Evolutionary conservation across 1,284 basidiomycete species (phyloP).

Genomic region (Pisolithus thermaeus): DNA sequence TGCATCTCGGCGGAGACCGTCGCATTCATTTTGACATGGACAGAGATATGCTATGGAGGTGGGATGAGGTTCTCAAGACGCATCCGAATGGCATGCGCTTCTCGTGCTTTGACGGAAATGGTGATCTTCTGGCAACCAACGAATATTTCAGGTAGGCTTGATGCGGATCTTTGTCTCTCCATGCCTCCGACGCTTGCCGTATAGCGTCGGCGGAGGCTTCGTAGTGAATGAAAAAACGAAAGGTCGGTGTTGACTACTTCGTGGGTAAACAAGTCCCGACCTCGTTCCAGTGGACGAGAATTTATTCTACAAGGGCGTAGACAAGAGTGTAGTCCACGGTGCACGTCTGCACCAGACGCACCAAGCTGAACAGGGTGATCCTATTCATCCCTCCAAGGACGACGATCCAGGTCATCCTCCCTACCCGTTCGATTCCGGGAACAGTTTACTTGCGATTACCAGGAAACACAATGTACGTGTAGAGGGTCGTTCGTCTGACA

Average conservation of each 20-base stretch:
- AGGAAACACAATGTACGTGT: slow-evolving; percentile 74
- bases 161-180: background rate
- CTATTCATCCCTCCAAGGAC: slow-evolving; percentile 13
- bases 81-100: slow-evolving; percentile 93
- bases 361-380: slow-evolving; percentile 29
- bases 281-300: slow-evolving; percentile 77
- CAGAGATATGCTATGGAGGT: slow-evolving; percentile 88
- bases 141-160: slow-evolving; percentile 74
- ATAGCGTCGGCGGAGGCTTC: slow-evolving; percentile 86
- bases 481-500: background rate
- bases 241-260: slow-evolving; percentile 30
- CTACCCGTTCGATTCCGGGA: slow-evolving; percentile 81
- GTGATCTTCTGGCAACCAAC: slow-evolving; percentile 88
- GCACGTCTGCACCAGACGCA: slow-evolving; percentile 73
- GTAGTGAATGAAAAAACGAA: slow-evolving; percentile 89
- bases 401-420: slow-evolving; percentile 54
- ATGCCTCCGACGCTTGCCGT: background rate
- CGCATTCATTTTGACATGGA: slow-evolving; percentile 82
- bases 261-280: slow-evolving; percentile 6
- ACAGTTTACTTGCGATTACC: slow-evolving; percentile 72
- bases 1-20: slow-evolving; percentile 70
- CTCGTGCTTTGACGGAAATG: slow-evolving; percentile 75
- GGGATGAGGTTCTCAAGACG: slow-evolving; percentile 75
- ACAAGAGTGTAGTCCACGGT: slow-evolving; percentile 73
- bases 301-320: slow-evolving; percentile 91